A percentile compares a stretch with the other conserved stretches of the same genome.
These are phyloP conservation scores for Phaseolus lunatus DNA, from an alignment of 306 rosid species.

Conservation along the genomic window DNA sequence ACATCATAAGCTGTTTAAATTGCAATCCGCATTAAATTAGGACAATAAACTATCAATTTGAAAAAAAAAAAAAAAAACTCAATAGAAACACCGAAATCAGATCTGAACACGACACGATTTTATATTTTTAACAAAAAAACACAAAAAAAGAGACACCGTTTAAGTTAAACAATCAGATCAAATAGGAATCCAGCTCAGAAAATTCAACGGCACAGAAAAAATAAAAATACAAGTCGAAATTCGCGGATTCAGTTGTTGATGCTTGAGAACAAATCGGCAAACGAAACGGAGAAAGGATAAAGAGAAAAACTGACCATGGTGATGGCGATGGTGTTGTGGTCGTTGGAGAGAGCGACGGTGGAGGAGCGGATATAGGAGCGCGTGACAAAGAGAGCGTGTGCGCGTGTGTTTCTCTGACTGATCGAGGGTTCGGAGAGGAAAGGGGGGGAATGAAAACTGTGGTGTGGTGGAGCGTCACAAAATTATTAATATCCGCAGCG, in stretches of 20 bases:
- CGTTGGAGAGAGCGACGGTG: constrained; percentile 40
- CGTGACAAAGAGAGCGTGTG: background rate
- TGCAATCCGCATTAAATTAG: background rate
- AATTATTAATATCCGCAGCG: constrained; percentile 37
- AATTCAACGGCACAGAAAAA: background rate
- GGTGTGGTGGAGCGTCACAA: constrained; percentile 33
- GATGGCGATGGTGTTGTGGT: background rate
- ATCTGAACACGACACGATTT: constrained; percentile 31
- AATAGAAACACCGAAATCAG: constrained; percentile 25
- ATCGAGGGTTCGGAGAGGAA: constrained; percentile 38
- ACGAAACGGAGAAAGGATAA: background rate
- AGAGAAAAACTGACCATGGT: constrained; percentile 43
- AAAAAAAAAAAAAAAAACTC: background rate
- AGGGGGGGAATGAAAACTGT: background rate
- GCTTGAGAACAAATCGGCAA: background rate
- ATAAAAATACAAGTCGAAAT: background rate
- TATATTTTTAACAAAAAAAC: background rate
- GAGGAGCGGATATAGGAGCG: constrained; percentile 47
- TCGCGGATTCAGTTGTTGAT: background rate
- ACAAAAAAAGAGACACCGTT: background rate
- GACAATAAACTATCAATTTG: background rate
- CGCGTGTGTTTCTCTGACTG: background rate
- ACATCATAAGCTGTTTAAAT: background rate
- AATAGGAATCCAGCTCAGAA: constrained; percentile 37
- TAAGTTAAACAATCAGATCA: constrained; percentile 31